These are phyloP conservation scores for Micractinium conductrix DNA, from an alignment of 139 green algal genomes.

Conservation along the genomic window DNA sequence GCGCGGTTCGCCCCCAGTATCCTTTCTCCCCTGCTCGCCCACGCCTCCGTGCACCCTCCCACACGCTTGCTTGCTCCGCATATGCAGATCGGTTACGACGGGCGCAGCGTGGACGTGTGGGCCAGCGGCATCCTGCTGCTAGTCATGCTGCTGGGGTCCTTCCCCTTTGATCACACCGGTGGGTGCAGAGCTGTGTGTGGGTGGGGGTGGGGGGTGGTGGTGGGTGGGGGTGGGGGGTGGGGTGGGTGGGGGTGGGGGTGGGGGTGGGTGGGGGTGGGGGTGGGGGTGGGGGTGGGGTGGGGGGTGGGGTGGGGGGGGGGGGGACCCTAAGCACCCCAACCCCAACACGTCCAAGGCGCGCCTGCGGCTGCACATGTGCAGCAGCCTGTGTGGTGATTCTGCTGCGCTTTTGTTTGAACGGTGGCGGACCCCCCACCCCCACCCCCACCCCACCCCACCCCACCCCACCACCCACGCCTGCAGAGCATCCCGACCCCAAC, in stretches of 20 bases:
- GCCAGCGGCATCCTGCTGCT: conserved; percentile 82
- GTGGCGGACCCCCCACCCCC: too few species aligned
- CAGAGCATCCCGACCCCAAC: background rate
- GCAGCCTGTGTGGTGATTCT: background rate
- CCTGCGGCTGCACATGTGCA: conserved; percentile 21
- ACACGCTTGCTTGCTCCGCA: background rate
- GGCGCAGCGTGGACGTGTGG: conserved; percentile 76
- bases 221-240: too few species aligned
- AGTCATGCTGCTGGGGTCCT: conserved; percentile 85
- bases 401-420: background rate
- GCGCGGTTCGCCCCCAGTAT: too few species aligned
- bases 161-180: conserved; percentile 69
- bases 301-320: too few species aligned
- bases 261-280: too few species aligned
- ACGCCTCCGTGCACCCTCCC: background rate
- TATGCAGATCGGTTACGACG: conserved; percentile 61
- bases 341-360: conserved; percentile 75
- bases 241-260: background rate
- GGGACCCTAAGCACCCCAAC: conserved; percentile 75
- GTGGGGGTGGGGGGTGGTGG: background rate
- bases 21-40: too few species aligned
- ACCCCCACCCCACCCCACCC: too few species aligned
- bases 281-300: too few species aligned
- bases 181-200: background rate
- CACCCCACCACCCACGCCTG: background rate